These are phyloP conservation scores for Digitaria exilis DNA, from an alignment of 202 grass and related monocot genomes.

Conservation along the genomic window DNA sequence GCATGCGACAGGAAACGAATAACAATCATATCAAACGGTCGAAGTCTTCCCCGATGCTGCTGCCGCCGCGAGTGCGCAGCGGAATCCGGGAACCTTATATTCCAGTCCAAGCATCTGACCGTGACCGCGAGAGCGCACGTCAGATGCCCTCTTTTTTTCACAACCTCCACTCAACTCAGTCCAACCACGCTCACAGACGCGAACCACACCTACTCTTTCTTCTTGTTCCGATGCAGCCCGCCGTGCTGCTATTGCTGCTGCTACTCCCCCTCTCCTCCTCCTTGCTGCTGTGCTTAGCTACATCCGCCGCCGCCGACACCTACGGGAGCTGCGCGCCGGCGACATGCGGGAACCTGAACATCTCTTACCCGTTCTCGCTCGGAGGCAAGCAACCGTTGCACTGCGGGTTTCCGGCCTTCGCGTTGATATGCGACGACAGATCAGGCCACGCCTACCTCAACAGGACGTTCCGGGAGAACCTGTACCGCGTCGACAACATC, in stretches of 20 bases:
- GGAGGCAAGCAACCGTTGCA: neutral
- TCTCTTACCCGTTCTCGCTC: conserved; percentile 37
- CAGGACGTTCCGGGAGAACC: neutral
- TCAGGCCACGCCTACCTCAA: neutral
- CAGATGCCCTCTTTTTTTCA: neutral
- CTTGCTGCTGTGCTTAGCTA: too few relatives aligned
- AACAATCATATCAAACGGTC: neutral
- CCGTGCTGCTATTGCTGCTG: neutral
- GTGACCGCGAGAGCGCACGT: neutral
- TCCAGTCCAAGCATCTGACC: conserved; percentile 36
- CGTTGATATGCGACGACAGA: neutral
- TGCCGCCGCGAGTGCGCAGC: neutral
- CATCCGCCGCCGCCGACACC: too few relatives aligned
- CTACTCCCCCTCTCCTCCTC: neutral
- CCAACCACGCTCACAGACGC: neutral
- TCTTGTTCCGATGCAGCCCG: neutral
- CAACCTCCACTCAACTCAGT: neutral
- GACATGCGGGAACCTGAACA: neutral
- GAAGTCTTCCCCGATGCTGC: neutral
- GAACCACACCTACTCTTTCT: neutral
- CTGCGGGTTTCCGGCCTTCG: conserved; percentile 31
- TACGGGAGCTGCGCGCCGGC: neutral
- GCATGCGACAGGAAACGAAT: too few relatives aligned
- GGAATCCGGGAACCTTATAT: conserved; percentile 26
- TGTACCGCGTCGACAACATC: neutral